Percentiles rank a stretch among this genome's conserved stretches.
Evolutionary conservation across 768 basidiomycete species (phyloP).

Genomic region (Artomyces pyxidatus): DNA sequence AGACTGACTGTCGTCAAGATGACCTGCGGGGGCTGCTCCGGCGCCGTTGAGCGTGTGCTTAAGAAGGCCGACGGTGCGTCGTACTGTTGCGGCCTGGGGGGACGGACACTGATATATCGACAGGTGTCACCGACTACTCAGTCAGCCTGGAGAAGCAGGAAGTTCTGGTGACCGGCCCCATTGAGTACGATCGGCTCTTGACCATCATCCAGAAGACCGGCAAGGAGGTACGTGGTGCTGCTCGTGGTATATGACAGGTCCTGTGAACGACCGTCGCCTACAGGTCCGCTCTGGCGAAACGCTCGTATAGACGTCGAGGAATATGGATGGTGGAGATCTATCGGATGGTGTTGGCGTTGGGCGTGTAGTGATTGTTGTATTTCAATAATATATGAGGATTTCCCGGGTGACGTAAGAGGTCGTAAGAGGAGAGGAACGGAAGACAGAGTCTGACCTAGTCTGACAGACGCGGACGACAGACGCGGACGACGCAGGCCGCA

Average conservation of each 20-base stretch:
- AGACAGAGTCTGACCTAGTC: too few relatives aligned
- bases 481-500: too few relatives aligned
- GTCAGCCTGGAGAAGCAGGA: constrained; percentile 64
- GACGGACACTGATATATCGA: background rate
- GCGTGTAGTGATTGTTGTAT: too few relatives aligned
- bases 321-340: background rate
- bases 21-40: constrained; percentile 83
- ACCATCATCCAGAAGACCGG: constrained; percentile 87
- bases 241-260: background rate
- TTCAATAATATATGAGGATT: too few relatives aligned
- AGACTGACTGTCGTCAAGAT: constrained; percentile 41
- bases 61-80: constrained; percentile 52
- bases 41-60: constrained; percentile 70
- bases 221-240: constrained; percentile 54
- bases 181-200: constrained; percentile 55
- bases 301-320: background rate
- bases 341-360: too few relatives aligned
- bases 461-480: too few relatives aligned
- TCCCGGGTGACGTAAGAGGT: too few relatives aligned
- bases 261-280: background rate
- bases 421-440: too few relatives aligned
- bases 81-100: too few relatives aligned
- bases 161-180: constrained; percentile 57
- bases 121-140: constrained; percentile 45
- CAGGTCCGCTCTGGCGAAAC: constrained; percentile 9